These are phyloP conservation scores for Rhizopogon vesiculosus DNA, from an alignment of 768 basidiomycete species.

Conservation along the genomic window DNA sequence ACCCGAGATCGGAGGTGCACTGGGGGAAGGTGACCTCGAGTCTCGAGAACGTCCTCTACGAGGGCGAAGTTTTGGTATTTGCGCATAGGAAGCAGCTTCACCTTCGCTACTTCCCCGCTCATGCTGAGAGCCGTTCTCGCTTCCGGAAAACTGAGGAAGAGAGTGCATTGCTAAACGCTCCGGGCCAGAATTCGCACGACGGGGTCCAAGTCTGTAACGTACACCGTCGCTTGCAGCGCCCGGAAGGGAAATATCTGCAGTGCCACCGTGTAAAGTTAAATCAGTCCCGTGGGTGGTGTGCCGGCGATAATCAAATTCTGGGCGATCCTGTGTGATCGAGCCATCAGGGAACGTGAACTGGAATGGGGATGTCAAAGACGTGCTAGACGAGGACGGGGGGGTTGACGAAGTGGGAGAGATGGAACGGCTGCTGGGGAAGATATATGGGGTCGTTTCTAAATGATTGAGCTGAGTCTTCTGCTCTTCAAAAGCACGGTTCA, in stretches of 20 bases:
- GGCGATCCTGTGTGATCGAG: constrained; percentile 46
- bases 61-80: constrained; percentile 38
- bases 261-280: constrained; percentile 69
- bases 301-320: constrained; percentile 66
- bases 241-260: constrained; percentile 61
- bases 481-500: constrained; percentile 48
- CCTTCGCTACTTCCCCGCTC: constrained; percentile 56
- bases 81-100: constrained; percentile 40
- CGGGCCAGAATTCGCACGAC: constrained; percentile 42
- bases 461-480: constrained; percentile 49
- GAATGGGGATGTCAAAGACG: constrained; percentile 62
- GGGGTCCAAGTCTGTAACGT: constrained; percentile 53
- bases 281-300: constrained; percentile 52
- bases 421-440: constrained; percentile 64
- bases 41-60: constrained; percentile 46
- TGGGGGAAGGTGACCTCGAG: constrained; percentile 44
- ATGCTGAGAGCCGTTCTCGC: constrained; percentile 46
- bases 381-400: constrained; percentile 52
- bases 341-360: constrained; percentile 59
- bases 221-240: constrained; percentile 48
- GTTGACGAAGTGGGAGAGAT: constrained; percentile 67
- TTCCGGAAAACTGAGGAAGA: constrained; percentile 43
- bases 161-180: constrained; percentile 46
- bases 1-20: constrained; percentile 54
- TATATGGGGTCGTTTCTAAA: constrained; percentile 52